Evolutionary conservation across 1,284 basidiomycete genomes (phyloP).

Genomic region (Pholiota adiposa): DNA sequence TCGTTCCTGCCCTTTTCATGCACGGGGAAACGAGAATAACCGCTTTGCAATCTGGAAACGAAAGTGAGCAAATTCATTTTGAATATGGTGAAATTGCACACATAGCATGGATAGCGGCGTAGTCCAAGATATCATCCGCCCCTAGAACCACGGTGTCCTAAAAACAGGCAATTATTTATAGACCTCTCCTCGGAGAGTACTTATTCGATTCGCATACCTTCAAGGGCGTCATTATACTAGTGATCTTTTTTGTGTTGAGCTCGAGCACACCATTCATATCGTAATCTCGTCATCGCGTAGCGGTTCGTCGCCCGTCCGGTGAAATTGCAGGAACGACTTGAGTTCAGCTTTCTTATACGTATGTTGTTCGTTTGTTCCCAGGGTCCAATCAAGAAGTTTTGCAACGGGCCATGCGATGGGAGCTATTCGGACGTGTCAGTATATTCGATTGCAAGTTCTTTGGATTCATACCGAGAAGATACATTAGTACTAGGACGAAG

Average conservation of each 20-base stretch:
- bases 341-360: constrained; percentile 94
- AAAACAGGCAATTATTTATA: background rate
- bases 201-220: constrained; percentile 25
- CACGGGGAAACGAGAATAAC: constrained; percentile 94
- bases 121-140: constrained; percentile 81
- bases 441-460: constrained; percentile 4
- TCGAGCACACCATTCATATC: constrained; percentile 90
- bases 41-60: constrained; percentile 64
- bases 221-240: constrained; percentile 88
- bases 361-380: constrained; percentile 73
- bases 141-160: constrained; percentile 79
- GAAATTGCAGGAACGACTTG: constrained; percentile 92
- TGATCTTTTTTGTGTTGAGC: constrained; percentile 82
- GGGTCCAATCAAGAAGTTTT: constrained; percentile 79
- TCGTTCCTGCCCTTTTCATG: constrained; percentile 78
- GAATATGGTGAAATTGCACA: constrained; percentile 33
- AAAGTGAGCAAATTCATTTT: background rate
- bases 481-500: constrained; percentile 81
- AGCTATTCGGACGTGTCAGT: constrained; percentile 42
- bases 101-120: constrained; percentile 78
- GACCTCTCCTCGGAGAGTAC: background rate
- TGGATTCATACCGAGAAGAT: constrained; percentile 60
- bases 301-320: constrained; percentile 85
- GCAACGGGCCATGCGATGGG: constrained; percentile 88
- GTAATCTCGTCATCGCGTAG: constrained; percentile 90